phyloP scores from a whole-genome alignment of 2,329 filamentous ascomycete species.

The Nannizzia gypsea region DNA sequence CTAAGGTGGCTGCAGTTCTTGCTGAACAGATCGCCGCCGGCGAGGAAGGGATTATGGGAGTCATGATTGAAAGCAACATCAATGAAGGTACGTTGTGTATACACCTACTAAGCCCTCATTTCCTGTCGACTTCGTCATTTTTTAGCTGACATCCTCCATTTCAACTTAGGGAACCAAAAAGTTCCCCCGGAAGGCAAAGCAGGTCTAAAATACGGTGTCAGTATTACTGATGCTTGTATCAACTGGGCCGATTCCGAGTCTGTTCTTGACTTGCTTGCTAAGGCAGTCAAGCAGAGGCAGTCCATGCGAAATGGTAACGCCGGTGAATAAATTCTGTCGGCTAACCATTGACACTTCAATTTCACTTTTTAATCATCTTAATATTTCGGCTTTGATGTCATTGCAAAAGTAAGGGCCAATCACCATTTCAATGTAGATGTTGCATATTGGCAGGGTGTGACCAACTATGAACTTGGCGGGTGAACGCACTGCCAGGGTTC shows the following conservation, averaged over 20 bases:
- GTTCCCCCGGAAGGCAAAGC: slow-evolving; percentile 70
- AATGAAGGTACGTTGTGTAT: slow-evolving; percentile 50
- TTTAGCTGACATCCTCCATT: not conserved
- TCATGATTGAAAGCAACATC: slow-evolving; percentile 99
- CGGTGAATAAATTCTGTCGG: not conserved
- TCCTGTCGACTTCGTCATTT: not conserved
- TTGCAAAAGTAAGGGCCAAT: too few relatives aligned
- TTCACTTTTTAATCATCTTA: not conserved
- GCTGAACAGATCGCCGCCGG: slow-evolving; percentile 77
- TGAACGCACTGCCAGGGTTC: too few relatives aligned
- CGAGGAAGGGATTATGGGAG: slow-evolving; percentile 78
- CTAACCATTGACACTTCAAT: too few relatives aligned
- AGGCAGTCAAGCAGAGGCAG: slow-evolving; percentile 65
- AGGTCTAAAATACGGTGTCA: slow-evolving; percentile 74
- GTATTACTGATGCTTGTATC: slow-evolving; percentile 94
- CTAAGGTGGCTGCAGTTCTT: slow-evolving; percentile 72
- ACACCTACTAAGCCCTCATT: too few relatives aligned
- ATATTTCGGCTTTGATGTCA: too few relatives aligned
- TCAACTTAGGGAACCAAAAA: slow-evolving; percentile 52
- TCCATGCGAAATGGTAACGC: slow-evolving; percentile 16
- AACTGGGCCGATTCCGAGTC: slow-evolving; percentile 79
- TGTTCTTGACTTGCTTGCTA: slow-evolving; percentile 65
- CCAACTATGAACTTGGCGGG: too few relatives aligned
- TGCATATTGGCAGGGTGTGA: too few relatives aligned
- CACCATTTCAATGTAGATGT: too few relatives aligned